These are phyloP conservation scores for Kalmusia sp. DNA, from an alignment of 2,329 filamentous ascomycete species.

Conservation along the genomic window DNA sequence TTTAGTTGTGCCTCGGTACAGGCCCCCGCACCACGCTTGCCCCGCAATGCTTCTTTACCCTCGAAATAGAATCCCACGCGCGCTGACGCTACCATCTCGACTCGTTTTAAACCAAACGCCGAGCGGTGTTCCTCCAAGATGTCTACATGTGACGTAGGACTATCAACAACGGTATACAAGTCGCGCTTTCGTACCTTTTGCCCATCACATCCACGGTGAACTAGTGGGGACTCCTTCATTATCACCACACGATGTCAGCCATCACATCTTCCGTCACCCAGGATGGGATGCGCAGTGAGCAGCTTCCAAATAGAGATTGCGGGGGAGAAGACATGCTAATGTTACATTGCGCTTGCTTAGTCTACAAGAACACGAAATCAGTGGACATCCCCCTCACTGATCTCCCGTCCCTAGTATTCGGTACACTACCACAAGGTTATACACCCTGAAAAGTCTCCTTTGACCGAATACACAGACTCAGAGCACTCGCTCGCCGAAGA, in stretches of 20 bases:
- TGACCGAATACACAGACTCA: slow-evolving; percentile 12
- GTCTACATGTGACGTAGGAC: background rate
- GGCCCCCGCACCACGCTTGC: background rate
- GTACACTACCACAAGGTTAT: slow-evolving; percentile 16
- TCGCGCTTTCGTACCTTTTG: background rate
- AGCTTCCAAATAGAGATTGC: background rate
- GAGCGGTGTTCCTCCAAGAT: background rate
- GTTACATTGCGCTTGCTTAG: slow-evolving; percentile 8
- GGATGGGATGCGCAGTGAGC: slow-evolving; percentile 3
- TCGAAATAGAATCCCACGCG: background rate
- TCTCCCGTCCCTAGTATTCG: slow-evolving; percentile 43
- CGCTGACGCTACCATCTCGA: background rate
- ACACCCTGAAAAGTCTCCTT: too few relatives aligned
- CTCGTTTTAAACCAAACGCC: background rate
- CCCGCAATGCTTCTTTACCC: background rate
- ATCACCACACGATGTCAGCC: background rate
- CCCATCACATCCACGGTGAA: background rate
- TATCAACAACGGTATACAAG: background rate
- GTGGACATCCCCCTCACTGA: slow-evolving; percentile 36
- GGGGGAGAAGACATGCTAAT: background rate
- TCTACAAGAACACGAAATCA: slow-evolving; percentile 20
- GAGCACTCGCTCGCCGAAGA: slow-evolving; percentile 47
- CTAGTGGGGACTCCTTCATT: background rate
- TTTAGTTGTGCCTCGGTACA: background rate
- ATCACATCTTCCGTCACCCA: background rate